Evolutionary conservation across 2,329 filamentous ascomycete genomes (phyloP).

Genomic region (Fusarium secorum): DNA sequence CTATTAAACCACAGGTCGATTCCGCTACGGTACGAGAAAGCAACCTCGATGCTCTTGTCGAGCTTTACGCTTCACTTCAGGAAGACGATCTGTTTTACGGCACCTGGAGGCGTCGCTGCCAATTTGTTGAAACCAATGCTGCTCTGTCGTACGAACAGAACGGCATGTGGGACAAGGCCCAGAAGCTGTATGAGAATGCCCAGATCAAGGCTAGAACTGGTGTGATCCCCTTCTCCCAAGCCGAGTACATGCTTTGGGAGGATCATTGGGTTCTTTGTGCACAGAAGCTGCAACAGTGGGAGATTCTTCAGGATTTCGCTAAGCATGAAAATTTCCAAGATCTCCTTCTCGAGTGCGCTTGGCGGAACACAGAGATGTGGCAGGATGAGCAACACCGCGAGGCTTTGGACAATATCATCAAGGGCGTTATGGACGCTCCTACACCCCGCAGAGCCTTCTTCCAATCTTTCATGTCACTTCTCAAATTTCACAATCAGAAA

Average conservation of each 20-base stretch:
- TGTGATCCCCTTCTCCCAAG: slow-evolving; percentile 93
- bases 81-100: slow-evolving; percentile 98
- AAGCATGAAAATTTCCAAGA: slow-evolving; percentile 99
- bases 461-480: slow-evolving; percentile 95
- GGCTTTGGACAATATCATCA: slow-evolving; percentile 90
- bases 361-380: slow-evolving; percentile 97
- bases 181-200: slow-evolving; percentile 94
- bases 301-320: slow-evolving; percentile 95
- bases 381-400: slow-evolving; percentile 85
- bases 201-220: slow-evolving; percentile 97
- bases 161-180: slow-evolving; percentile 99
- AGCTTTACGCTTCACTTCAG: slow-evolving; percentile 87
- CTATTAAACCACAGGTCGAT: slow-evolving; percentile 83
- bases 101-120: slow-evolving; percentile 92
- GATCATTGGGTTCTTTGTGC: slow-evolving; percentile 99
- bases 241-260: slow-evolving; percentile 99
- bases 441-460: slow-evolving; percentile 95
- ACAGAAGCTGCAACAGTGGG: slow-evolving; percentile 98
- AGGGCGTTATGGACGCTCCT: slow-evolving; percentile 96
- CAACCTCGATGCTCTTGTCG: slow-evolving; percentile 93
- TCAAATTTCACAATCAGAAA: slow-evolving; percentile 91
- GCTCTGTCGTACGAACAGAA: slow-evolving; percentile 98
- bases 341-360: slow-evolving; percentile 91
- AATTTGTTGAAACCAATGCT: slow-evolving; percentile 97
- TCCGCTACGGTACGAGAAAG: slow-evolving; percentile 87